Evolutionary conservation across 805 yeast species (phyloP), one percentile per base, ranked within the genome.

Genomic region (Schwanniomyces vanrijiae): DNA sequence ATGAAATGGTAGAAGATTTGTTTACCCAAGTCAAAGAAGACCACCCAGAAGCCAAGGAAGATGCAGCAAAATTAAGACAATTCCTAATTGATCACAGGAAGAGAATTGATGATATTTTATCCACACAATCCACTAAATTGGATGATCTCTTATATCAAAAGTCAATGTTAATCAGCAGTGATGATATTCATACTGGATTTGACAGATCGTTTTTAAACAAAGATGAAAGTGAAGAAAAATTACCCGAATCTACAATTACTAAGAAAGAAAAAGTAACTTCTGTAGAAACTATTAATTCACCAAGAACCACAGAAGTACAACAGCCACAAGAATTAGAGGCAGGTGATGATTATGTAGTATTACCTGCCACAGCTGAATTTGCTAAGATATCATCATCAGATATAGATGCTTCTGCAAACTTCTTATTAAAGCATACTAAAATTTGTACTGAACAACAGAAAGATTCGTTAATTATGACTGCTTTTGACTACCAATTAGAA

Each of bases 1-100:
- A 86, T 61, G 97, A 90, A 59, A 91, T 92, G 97, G 82, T 92
- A 42, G 96, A 88, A 63, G 96, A 90, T 63, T 75, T 95, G 56
- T 79, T 92, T 55, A 78, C 78, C n/a, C 96, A 90, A 62, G 73
- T 91, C 53, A 79, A 75, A 40, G 78, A 75, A 14, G 94, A 89
- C 56, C 77, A 75, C 18, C 70, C 71, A 22, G 78, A 80, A 43
- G 77, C 79, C 3, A 68, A 69, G 0, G 61, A 65, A 3, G 64
- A 70, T 44, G 55, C 65, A 6, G 71, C 66, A 0, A 64, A 64
- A 28, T 58, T 72, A 33, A 55, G 73, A 13, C 61, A 71, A 20
- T 64, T 66, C 46, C 72, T 77, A 62, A 61, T 69, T 46, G 82
- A 75, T 44, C 97, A 92, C 68, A 75, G 89, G 48, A 68, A 69